Evolutionary conservation across 306 rosid species (phyloP).

Genomic region (Dryas octopetala): DNA sequence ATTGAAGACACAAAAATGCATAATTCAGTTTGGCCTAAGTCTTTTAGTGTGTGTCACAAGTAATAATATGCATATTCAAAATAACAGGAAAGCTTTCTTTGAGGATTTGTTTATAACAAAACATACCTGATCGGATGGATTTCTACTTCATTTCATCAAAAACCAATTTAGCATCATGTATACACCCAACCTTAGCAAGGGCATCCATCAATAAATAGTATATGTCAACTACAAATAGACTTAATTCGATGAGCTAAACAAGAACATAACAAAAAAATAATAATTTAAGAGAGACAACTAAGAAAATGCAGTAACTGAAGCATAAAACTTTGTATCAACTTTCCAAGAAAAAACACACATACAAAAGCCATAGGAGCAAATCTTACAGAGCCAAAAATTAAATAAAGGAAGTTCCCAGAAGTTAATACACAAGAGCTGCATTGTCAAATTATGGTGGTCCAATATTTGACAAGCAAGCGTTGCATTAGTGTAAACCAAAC

Average conservation of each 20-base stretch:
- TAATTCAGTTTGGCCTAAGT: not conserved
- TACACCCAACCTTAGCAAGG: slow-evolving; percentile 36
- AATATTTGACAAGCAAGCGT: not conserved
- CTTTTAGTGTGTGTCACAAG: not conserved
- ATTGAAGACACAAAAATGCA: not conserved
- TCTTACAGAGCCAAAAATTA: not conserved
- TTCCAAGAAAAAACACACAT: not conserved
- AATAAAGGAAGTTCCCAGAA: not conserved
- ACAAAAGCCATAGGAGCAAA: not conserved
- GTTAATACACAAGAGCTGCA: not conserved
- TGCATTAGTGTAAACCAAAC: not conserved
- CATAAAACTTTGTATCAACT: not conserved
- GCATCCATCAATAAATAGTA: slow-evolving; percentile 50
- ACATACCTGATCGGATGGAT: slow-evolving; percentile 60
- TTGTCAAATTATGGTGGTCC: not conserved
- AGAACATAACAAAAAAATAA: too few relatives aligned
- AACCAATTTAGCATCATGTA: slow-evolving; percentile 67
- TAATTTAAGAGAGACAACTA: not conserved
- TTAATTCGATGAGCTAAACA: not conserved
- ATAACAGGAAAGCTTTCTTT: slow-evolving; percentile 8
- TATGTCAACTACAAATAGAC: slow-evolving; percentile 72
- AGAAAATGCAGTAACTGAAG: not conserved
- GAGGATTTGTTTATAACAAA: slow-evolving; percentile 27
- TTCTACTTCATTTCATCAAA: slow-evolving; percentile 68
- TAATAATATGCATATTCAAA: not conserved